phyloP scores from a whole-genome alignment of 2,329 filamentous ascomycete genomes.

The Amesomyces nigricolor region DNA sequence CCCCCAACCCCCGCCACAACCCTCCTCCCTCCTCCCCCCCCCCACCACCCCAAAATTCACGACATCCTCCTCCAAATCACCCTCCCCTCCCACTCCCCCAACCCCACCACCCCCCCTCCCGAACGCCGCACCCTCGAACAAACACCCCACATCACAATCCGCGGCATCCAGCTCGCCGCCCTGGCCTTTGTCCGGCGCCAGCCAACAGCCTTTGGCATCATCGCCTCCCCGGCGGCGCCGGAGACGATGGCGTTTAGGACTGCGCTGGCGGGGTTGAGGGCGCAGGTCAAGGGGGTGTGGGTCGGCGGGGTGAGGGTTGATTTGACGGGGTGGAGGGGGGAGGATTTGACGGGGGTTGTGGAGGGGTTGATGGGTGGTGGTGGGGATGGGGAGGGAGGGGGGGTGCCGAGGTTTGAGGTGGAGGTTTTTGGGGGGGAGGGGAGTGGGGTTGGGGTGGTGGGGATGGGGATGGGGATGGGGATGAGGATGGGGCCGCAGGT shows the following conservation, averaged over 20 bases:
- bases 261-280: conserved; percentile 19
- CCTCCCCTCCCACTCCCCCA: conserved; percentile 16
- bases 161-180: conserved; percentile 18
- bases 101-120: background rate
- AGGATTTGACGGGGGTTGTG: conserved; percentile 30
- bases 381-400: background rate
- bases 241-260: background rate
- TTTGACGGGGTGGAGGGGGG: conserved; percentile 28
- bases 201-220: conserved; percentile 6
- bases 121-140: conserved; percentile 18
- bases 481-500: background rate
- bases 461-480: background rate
- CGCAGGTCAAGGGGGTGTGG: conserved; percentile 23
- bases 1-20: background rate
- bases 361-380: background rate
- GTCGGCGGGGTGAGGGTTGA: conserved; percentile 29
- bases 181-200: conserved; percentile 18
- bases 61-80: conserved; percentile 23
- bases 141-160: conserved; percentile 2
- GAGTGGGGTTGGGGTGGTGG: background rate
- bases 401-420: conserved; percentile 15
- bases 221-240: background rate
- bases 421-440: conserved; percentile 7
- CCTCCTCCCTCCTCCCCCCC: background rate
- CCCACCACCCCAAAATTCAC: background rate